Conservation (phyloP, 345 rosid species). For the Hevea brasiliensis region DNA sequence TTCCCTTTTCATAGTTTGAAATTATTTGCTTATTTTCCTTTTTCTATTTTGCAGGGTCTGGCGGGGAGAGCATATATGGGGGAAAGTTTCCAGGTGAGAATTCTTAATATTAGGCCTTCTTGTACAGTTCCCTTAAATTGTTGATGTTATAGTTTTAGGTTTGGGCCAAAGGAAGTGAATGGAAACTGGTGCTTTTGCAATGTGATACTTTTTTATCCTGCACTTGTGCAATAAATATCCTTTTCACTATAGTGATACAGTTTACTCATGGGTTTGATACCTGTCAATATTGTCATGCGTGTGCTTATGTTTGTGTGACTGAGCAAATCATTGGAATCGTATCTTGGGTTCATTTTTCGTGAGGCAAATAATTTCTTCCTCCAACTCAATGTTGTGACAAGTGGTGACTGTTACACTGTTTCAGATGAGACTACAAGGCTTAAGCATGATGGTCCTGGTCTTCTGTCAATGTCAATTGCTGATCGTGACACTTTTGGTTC, state of each 20-base stretch:
- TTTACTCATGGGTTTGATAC: background rate
- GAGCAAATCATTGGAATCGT: background rate
- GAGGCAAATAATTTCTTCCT: background rate
- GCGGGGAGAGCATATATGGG: conserved; percentile 90
- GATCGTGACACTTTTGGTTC: conserved; percentile 87
- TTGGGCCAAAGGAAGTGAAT: background rate
- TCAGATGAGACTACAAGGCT: conserved; percentile 82
- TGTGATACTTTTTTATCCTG: too few relatives aligned
- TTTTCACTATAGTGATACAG: background rate
- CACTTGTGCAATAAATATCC: background rate
- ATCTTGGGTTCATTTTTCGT: background rate
- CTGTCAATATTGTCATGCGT: background rate
- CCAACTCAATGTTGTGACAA: conserved; percentile 7
- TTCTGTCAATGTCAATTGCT: conserved; percentile 75
- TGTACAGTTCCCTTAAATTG: background rate
- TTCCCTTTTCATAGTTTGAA: background rate
- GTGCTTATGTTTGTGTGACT: too few relatives aligned
- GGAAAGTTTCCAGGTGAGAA: conserved; percentile 85
- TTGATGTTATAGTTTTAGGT: background rate
- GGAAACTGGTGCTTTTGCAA: too few relatives aligned
- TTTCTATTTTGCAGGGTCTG: conserved; percentile 54
- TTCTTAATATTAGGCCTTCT: background rate
- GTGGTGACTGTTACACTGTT: conserved; percentile 25
- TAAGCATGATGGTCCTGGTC: conserved; percentile 82
- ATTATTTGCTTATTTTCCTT: conserved; percentile 10